Base-by-base conservation (phyloP, 257 asterid genomes). In the Solanum rostratum region DNA sequence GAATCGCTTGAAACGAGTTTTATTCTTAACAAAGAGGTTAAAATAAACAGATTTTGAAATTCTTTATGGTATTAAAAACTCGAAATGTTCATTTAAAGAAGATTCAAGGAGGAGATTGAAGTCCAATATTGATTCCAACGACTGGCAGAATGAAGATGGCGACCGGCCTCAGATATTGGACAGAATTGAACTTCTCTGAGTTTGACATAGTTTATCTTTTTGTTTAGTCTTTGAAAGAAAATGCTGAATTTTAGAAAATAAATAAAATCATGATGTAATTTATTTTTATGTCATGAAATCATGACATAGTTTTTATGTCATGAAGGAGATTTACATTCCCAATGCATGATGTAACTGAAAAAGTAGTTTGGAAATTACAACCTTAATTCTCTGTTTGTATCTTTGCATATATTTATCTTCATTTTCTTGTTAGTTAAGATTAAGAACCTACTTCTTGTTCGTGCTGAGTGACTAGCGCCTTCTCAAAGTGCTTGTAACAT, bases 11-110 rank as follows among this genome's bases (percentile, higher is more conserved):
- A 91, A 90, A 50, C 53, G 76, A 2, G 27, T 57, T 50, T 74
- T 87, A 80, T 92, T 84, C 10, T 68, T 66, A 85, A 91, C 86
- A 20, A 85, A 84, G 12, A 92, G 88, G 69, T 87, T 81, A 65
- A 92, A 90, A 78, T 89, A 89, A 37, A 89, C 79, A 71, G 92
- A 86, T 70, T 87, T 92, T 39, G 96, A 83, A 84, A 88, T 91
- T 57, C 89, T 88, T 1, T 94, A 84, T 65, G 91, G 91, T n/a
- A n/a, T n/a, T 54, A 89, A 87, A 14, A 91, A 89, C 30, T 90
- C 91, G 3, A 84, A 53, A 30, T 80, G 46, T 74, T 49, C 81
- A 74, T 49, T 88, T 15, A 55, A 83, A 18, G 86, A 66, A 29
- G 90, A 43, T 74, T 66, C 63, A n/a, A 90, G 92, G 54, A 86